These are phyloP conservation scores for Fusarium compactum DNA, from an alignment of 2,329 filamentous ascomycete species.

Conservation along the genomic window DNA sequence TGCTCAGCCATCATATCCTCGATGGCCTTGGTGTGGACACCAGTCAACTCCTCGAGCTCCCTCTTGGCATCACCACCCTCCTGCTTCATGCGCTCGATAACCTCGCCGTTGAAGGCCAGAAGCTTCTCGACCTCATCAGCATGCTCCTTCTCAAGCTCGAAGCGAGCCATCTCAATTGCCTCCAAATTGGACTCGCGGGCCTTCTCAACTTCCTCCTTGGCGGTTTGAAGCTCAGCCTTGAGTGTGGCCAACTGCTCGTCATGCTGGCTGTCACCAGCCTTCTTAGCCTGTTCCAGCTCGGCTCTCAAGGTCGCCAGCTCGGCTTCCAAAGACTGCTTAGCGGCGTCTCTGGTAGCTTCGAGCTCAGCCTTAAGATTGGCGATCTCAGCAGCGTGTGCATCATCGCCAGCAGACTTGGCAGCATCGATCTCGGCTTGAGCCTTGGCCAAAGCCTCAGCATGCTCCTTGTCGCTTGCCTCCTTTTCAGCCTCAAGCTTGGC, in stretches of 20 bases:
- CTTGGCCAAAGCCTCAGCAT: conserved; percentile 48
- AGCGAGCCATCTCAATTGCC: conserved; percentile 59
- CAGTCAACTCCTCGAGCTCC: conserved; percentile 59
- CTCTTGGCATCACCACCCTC: conserved; percentile 54
- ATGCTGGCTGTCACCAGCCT: conserved; percentile 53
- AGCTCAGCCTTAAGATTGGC: conserved; percentile 51
- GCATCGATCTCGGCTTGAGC: conserved; percentile 50
- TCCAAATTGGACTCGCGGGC: conserved; percentile 58
- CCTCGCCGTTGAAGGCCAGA: conserved; percentile 57
- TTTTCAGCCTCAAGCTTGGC: conserved; percentile 58
- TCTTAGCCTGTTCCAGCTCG: conserved; percentile 58
- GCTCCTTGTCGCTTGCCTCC: conserved; percentile 53
- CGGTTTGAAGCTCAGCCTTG: conserved; percentile 44
- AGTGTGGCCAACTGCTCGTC: conserved; percentile 52
- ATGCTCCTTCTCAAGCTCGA: conserved; percentile 60
- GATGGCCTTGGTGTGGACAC: conserved; percentile 54
- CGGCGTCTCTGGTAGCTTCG: conserved; percentile 47
- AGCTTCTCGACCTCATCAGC: conserved; percentile 63
- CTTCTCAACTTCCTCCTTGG: conserved; percentile 59
- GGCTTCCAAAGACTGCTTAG: conserved; percentile 50
- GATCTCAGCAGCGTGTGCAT: conserved; percentile 49
- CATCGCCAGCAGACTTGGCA: conserved; percentile 49
- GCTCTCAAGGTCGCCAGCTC: conserved; percentile 57
- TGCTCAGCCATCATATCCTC: conserved; percentile 58
- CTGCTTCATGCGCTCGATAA: conserved; percentile 56